Evolutionary conservation across 1,284 basidiomycete genomes (phyloP).

Genomic region (Boletus sp.): DNA sequence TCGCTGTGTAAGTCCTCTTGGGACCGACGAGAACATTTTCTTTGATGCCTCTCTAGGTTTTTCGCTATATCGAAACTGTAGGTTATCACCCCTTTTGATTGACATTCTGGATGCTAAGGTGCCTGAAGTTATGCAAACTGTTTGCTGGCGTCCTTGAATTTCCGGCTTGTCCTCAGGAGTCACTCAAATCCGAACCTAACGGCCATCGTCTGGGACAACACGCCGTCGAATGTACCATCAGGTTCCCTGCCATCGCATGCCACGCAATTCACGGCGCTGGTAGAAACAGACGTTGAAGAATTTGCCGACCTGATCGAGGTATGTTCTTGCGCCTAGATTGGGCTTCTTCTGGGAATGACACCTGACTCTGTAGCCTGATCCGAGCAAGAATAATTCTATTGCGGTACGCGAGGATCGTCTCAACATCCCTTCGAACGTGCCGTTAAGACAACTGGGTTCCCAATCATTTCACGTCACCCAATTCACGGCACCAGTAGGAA

Average conservation of each 20-base stretch:
- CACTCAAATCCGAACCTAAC: constrained; percentile 3
- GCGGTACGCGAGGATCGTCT: not conserved
- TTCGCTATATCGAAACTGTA: constrained; percentile 33
- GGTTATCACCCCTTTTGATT: not conserved
- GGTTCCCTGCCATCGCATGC: no score
- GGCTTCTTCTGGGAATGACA: not conserved
- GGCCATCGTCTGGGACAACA: constrained; percentile 14
- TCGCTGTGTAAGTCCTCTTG: constrained; percentile 25
- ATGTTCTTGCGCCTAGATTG: not conserved
- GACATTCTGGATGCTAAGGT: not conserved
- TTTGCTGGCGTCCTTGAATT: constrained; percentile 30
- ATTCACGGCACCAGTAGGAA: no score
- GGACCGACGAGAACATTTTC: rapidly evolving
- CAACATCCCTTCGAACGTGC: no score
- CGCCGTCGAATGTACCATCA: not conserved
- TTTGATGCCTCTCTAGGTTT: constrained; percentile 18
- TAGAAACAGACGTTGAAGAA: not conserved
- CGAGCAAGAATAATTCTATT: not conserved
- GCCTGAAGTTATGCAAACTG: constrained; percentile 28
- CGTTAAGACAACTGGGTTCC: no score
- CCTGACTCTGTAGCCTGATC: not conserved
- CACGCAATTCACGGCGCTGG: not conserved
- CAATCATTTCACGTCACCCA: no score
- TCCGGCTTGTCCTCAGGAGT: constrained; percentile 21
- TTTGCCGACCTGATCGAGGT: not conserved